Evolutionary conservation across 2,329 filamentous ascomycete species (phyloP).

Genomic region (Xylariaceae sp.): DNA sequence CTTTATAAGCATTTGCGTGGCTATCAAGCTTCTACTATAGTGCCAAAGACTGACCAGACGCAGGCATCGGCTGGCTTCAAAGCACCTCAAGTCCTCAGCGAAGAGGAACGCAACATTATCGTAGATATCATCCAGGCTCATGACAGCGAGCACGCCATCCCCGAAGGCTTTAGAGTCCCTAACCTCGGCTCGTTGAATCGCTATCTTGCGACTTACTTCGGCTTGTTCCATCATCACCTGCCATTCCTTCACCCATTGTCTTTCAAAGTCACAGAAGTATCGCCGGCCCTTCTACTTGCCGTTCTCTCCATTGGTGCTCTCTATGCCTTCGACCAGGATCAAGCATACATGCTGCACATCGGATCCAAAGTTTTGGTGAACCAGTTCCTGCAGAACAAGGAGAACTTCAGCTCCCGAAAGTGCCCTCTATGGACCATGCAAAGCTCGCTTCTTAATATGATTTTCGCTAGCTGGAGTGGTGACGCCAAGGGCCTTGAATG

Average conservation of each 20-base stretch:
- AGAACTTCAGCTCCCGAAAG: conserved; percentile 96
- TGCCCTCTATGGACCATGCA: conserved; percentile 99
- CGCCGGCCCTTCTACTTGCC: conserved; percentile 78
- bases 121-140: conserved; percentile 78
- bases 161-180: conserved; percentile 86
- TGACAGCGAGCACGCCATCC: conserved; percentile 75
- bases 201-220: conserved; percentile 93
- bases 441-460: conserved; percentile 93
- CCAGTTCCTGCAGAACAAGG: conserved; percentile 95
- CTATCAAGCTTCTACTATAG: conserved; percentile 35
- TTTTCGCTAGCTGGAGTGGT: conserved; percentile 98
- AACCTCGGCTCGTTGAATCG: conserved; percentile 76
- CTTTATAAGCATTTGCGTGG: conserved; percentile 31
- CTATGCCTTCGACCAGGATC: conserved; percentile 95
- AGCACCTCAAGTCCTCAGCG: conserved; percentile 74
- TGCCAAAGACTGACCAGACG: conserved; percentile 63
- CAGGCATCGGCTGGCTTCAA: conserved; percentile 62
- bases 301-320: conserved; percentile 92
- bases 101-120: conserved; percentile 80
- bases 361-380: conserved; percentile 96
- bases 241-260: conserved; percentile 92
- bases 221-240: conserved; percentile 91
- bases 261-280: conserved; percentile 73
- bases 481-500: conserved; percentile 96
- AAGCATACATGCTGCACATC: conserved; percentile 95